These are phyloP conservation scores for Leonotis leonurus DNA, from an alignment of 257 asterid genomes.

Conservation along the genomic window DNA sequence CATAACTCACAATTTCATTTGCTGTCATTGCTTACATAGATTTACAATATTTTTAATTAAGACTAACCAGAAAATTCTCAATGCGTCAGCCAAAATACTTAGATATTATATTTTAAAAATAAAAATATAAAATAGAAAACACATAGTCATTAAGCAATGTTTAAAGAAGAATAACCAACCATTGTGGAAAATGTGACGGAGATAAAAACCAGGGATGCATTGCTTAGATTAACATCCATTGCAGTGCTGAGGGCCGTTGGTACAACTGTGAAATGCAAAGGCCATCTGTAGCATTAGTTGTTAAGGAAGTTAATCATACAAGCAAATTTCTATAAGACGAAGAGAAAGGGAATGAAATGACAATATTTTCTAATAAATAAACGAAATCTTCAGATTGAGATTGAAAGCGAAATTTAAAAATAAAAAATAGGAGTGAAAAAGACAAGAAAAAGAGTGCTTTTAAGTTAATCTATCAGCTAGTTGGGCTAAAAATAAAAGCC, in stretches of 20 bases:
- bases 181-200: slow-evolving; percentile 95
- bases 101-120: background rate
- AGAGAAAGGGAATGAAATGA: background rate
- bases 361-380: background rate
- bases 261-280: slow-evolving; percentile 95
- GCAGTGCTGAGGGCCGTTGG: slow-evolving; percentile 95
- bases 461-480: background rate
- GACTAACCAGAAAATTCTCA: background rate
- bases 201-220: slow-evolving; percentile 86
- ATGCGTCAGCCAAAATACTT: background rate
- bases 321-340: slow-evolving; percentile 9
- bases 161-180: slow-evolving; percentile 47
- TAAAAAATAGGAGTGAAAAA: too few relatives aligned
- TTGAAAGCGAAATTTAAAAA: background rate
- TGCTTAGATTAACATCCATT: slow-evolving; percentile 94
- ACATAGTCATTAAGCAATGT: background rate
- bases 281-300: slow-evolving; percentile 87
- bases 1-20: background rate
- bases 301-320: slow-evolving; percentile 53
- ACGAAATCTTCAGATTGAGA: background rate
- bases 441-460: background rate
- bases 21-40: background rate
- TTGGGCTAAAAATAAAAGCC: background rate
- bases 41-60: background rate
- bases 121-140: background rate